Base-by-base conservation (phyloP, 1,139 yeast genomes). In the Diutina siamensis region DNA sequence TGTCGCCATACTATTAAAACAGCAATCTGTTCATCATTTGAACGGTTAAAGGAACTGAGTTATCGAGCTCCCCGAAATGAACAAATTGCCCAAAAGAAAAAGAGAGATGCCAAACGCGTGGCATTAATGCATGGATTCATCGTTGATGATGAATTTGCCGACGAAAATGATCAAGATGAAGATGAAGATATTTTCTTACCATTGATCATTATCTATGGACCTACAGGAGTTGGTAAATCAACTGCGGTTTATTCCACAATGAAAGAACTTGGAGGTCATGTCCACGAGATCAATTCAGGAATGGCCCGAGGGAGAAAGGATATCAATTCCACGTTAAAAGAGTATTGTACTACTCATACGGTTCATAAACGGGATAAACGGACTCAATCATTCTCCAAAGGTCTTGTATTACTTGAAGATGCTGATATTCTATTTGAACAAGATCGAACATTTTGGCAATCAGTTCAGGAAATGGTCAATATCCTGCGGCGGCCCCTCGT, bases 371-470 rank as follows among this genome's bases (percentile, higher is more conserved):
- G 58, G 33, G 60, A 58, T 7, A 59, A 62, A 45, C 62, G 65
- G 46, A 22, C 17, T 3, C 31, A 17, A 4, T 4, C 7, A 13
- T 74, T 72, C 45, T 80, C 77, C 49, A 73, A 77, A 47, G 88
- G 92, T 4, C 64, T 88, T 8, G 80, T 92, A 2, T 61, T 92
- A 34, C 69, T 92, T 46, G 97, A 89, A 55, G 97, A 92, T 54
- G 89, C 85, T 25, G 96, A 92, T 59, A 67, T 86, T 13, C 60
- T 89, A 27, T 87, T 83, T 55, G 92, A 83, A 49, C 84, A 79
- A 45, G 96, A 88, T 53, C 75, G 72, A 51, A 78, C 79, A 1
- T 89, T 92, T 56, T 92, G 97, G 97, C 58, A 69, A 1, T 80
- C 82, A 1, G 73, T 88, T 2, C 76, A 74, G 44, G 81, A 78